These are phyloP conservation scores for Talaromyces rugulosus DNA, from an alignment of 2,329 filamentous ascomycete genomes.

Conservation along the genomic window DNA sequence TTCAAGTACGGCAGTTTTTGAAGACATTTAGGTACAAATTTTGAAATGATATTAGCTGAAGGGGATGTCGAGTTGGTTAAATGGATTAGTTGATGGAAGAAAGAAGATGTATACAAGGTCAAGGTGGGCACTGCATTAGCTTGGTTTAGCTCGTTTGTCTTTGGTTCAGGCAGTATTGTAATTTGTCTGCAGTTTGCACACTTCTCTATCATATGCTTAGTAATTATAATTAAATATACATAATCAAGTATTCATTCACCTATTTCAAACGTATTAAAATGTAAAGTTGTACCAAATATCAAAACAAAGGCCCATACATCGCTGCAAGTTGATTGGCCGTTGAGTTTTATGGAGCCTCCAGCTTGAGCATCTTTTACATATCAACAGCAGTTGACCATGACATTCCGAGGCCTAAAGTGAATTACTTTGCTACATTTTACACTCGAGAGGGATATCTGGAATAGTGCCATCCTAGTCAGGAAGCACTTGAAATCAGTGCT, in stretches of 20 bases:
- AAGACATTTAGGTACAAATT: background rate
- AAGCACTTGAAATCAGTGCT: too few species aligned
- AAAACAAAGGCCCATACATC: background rate
- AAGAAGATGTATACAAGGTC: background rate
- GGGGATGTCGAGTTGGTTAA: background rate
- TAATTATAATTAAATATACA: too few species aligned
- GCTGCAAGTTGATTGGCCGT: background rate
- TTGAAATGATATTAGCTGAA: background rate
- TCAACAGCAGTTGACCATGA: background rate
- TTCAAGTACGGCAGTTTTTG: conserved; percentile 1
- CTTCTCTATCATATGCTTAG: background rate
- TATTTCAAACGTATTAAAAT: background rate
- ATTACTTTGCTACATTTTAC: background rate
- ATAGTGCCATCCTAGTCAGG: background rate
- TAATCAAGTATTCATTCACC: background rate
- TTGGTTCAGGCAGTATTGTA: background rate
- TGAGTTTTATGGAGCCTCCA: background rate
- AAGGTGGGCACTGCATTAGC: background rate
- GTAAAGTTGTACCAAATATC: background rate
- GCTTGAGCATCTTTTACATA: background rate
- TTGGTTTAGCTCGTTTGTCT: background rate
- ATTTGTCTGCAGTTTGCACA: background rate
- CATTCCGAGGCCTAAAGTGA: background rate
- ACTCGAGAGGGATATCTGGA: background rate
- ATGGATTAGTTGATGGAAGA: background rate